Evolutionary conservation across 805 yeast species (phyloP), one percentile per base, ranked within the genome.

Genomic region (Blastobotrys terrestris): DNA sequence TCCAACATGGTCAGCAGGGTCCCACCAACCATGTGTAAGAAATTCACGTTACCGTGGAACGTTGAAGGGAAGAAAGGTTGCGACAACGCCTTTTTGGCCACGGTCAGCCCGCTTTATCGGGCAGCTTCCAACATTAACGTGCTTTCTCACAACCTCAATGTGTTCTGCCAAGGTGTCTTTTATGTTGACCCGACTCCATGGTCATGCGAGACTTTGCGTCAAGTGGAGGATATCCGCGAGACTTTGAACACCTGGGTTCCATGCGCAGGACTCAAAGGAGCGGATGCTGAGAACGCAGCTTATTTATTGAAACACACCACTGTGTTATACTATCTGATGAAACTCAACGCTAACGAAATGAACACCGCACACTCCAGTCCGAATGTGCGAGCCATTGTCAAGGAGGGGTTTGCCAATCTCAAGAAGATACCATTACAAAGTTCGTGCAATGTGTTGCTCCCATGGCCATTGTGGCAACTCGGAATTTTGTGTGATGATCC

Each of bases 391-490:
- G 18, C 44, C 35, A 45, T 43, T 3, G 44, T 50, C 22, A 22
- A 48, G n/a, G 26, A 26, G 35, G 15, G 42, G 2, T 45, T 46
- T 3, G 14, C 46, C 42, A 44, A 48, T n/a, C 46, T 54, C 14
- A 14, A 16, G 8, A 40, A 40, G 22, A 50, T 54, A 14, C 44
- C 57, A 2, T 31, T 44, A 6, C 16, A 31, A 15, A 43, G 51
- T 20, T 40, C 48, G 7, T 15, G 49, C 46, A 48, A 47, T 39
- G 19, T 46, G 2, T 6, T 46, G 39, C 43, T 52, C 31, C 39
- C 52, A 2, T 56, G 57, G 57, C 55, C 59, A 19, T 18, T 56
- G 47, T 54, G 55, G 55, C 57, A 54, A 45, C 39, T 54, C 16
- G 59, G 59, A 15, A 44, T 52, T 20, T 26, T 43, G 16, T 44